Evolutionary conservation across 106 monocot species (phyloP), one percentile per base, ranked within the genome.

Genomic region (Apostasia shenzhenica): DNA sequence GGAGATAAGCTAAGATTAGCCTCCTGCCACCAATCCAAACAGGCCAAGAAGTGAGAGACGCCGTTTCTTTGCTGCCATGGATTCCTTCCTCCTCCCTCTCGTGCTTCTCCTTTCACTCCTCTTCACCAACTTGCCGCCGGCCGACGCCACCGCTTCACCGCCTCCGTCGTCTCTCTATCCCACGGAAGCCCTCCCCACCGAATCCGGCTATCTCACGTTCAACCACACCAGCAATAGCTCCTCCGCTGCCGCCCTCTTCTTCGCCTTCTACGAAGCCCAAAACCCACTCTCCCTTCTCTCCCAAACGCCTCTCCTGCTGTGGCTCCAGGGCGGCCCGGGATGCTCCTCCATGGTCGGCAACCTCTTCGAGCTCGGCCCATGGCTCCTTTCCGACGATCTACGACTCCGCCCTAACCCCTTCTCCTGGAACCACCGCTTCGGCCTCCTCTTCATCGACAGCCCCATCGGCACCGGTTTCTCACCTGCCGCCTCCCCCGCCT

Each of bases 241-340:
- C 54, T 68, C 77, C 55, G 8, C 51, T 70, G 68, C 81, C 55
- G 66, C 80, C 63, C 74, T 89, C 66, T 89, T 67, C 89, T 83
- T 67, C 78, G 55, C 85, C 63, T 84, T 77, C 84, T 85, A 94
- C 77, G 91, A 95, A 66, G 91, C 91, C 43, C 81, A 68, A 12
- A 59, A 72, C 47, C 80, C 86, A 6, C 45, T 65, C 61, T 42
- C 79, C n/a, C 71, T 73, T 8, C 80, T 75, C 61, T 2, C 77
- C 6, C 50, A 41, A 56, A 95, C 95, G 26, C 95, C 91, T 2
- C 81, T 95, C 62, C 80, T 95, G 45, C n/a, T 95, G 48, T 95
- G 95, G 91, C 95, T 95, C 71, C 88, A 95, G 14, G 95, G 95
- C 45, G 95, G 95, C 63, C 95, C 95, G 38, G 91, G 95, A 46